A percentile compares a stretch with the other conserved stretches of the same genome.
These are phyloP conservation scores for Phoma sp. DNA, from an alignment of 2,329 filamentous ascomycete genomes.

Conservation along the genomic window DNA sequence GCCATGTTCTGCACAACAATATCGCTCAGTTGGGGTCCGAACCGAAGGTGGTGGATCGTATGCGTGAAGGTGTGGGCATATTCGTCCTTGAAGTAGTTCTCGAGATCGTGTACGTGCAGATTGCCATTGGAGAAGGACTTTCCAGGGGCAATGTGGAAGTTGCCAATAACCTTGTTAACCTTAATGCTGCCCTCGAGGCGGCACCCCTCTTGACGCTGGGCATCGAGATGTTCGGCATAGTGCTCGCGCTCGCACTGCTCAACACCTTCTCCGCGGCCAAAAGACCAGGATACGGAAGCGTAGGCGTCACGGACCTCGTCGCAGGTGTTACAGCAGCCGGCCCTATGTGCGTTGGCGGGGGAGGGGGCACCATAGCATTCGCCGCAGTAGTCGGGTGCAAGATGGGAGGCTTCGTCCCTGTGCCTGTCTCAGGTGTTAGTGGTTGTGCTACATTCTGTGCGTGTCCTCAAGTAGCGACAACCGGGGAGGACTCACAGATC, in stretches of 20 bases:
- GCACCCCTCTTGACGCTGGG: slow-evolving; percentile 89
- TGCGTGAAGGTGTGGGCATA: slow-evolving; percentile 85
- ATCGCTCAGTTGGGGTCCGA: slow-evolving; percentile 88
- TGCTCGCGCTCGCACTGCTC: slow-evolving; percentile 96
- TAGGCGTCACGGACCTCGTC: slow-evolving; percentile 97
- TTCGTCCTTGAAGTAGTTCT: slow-evolving; percentile 86
- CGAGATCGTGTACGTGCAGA: slow-evolving; percentile 96
- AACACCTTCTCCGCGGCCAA: slow-evolving; percentile 88
- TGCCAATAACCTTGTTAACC: slow-evolving; percentile 98
- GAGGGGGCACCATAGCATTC: slow-evolving; percentile 85
- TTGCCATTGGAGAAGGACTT: slow-evolving; percentile 96
- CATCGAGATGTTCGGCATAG: slow-evolving; percentile 86
- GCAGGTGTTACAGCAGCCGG: slow-evolving; percentile 96
- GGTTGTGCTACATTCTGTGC: background rate
- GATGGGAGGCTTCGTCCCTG: slow-evolving; percentile 71
- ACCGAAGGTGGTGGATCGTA: slow-evolving; percentile 84
- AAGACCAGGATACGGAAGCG: slow-evolving; percentile 87
- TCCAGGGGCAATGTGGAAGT: slow-evolving; percentile 97
- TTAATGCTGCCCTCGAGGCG: slow-evolving; percentile 89
- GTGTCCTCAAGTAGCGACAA: background rate
- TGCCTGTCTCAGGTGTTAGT: slow-evolving; percentile 58
- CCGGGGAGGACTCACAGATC: slow-evolving; percentile 43
- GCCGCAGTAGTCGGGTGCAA: slow-evolving; percentile 92
- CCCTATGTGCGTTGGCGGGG: slow-evolving; percentile 73
- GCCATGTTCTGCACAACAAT: slow-evolving; percentile 58